Conservation (phyloP, 495 filamentous ascomycete genomes). For the Rhypophila decipiens region DNA sequence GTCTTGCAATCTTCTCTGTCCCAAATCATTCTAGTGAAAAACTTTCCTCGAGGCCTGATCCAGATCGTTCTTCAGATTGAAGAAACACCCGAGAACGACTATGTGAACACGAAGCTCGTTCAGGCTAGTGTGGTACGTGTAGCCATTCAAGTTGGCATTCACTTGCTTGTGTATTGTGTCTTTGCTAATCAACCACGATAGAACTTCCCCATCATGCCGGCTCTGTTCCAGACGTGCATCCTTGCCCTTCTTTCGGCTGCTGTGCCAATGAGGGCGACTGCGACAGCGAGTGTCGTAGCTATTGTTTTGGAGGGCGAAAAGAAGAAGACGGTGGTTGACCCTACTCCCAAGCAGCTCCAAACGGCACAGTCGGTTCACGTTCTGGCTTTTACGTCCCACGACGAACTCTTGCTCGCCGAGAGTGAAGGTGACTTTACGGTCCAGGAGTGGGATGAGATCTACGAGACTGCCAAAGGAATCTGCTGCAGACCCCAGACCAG, state of each 20-base stretch:
- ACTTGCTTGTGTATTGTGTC: no score
- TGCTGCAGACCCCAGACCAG: slow-evolving; percentile 47
- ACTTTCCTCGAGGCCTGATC: slow-evolving; percentile 62
- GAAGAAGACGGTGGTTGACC: slow-evolving; percentile 44
- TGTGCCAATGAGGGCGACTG: slow-evolving; percentile 65
- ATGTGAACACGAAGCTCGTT: slow-evolving; percentile 42
- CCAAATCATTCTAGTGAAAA: slow-evolving; percentile 60
- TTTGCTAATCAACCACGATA: slow-evolving; percentile 24
- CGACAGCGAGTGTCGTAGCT: slow-evolving; percentile 57
- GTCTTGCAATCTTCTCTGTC: slow-evolving; percentile 60
- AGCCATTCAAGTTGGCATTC: no score
- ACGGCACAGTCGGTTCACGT: slow-evolving; percentile 65
- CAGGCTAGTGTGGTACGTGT: slow-evolving; percentile 44
- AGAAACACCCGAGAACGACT: slow-evolving; percentile 49
- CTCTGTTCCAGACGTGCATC: slow-evolving; percentile 64
- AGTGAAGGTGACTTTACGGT: slow-evolving; percentile 75
- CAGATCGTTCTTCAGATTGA: slow-evolving; percentile 62
- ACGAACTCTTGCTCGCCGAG: slow-evolving; percentile 69
- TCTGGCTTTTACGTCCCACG: slow-evolving; percentile 67
- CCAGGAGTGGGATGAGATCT: slow-evolving; percentile 68
- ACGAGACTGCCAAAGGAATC: slow-evolving; percentile 53
- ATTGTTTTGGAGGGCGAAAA: slow-evolving; percentile 44
- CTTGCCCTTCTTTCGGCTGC: slow-evolving; percentile 71
- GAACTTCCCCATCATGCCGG: slow-evolving; percentile 69
- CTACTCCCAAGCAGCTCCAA: slow-evolving; percentile 48